Base-by-base conservation (phyloP, 768 basidiomycete genomes). In the Leccinum longicurvipes region DNA sequence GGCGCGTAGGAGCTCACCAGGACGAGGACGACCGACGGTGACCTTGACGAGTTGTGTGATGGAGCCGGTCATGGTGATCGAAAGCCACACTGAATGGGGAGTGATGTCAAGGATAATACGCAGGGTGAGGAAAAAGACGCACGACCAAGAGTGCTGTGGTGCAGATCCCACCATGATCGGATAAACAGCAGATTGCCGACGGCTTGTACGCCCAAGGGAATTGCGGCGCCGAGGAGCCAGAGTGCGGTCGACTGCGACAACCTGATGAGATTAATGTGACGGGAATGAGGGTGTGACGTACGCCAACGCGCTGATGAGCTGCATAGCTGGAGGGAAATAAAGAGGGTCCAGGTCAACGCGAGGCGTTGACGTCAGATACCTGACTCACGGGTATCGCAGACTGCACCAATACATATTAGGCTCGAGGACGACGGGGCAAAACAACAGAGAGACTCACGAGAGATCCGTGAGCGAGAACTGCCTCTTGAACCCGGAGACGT, bases 21-120 rank as follows among this genome's bases (percentile, higher is more conserved):
- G 93, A 14, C 94, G 82, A 8, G 94, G 93, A 10, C 94, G 83
- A 10, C 93, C 94, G 49, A 96, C 96, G 3, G 85, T 82, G 36
- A 91, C 74, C 70, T 97, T 98, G 54, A 84, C 76, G 53, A 91
- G 73, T 63, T 95, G 89, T 0, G 95, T 97, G 46, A 95, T 74
- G 10, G 85, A 69, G 6, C 89, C 89, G 2, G 93, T 83, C 31
- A 93, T 71, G 11, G 87, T 73, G 49, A 90, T 77, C n/a, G 83
- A 81, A 34, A 93, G 79, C 50, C 86, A 74, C 51, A 93, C 87
- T 86, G 67, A 47, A 29, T 32, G 2, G 21, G 47, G 11, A 23
- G 7, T n/a, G 17, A 39, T 15, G 28, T 53, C 36, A 64, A 42
- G 6, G 8, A 27, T 10, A 15, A 21, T 7, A 14, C 7, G 21